Percentiles rank a stretch among this genome's conserved stretches.
These are phyloP conservation scores for Podospora comata DNA, from an alignment of 495 filamentous ascomycete species.

Conservation along the genomic window DNA sequence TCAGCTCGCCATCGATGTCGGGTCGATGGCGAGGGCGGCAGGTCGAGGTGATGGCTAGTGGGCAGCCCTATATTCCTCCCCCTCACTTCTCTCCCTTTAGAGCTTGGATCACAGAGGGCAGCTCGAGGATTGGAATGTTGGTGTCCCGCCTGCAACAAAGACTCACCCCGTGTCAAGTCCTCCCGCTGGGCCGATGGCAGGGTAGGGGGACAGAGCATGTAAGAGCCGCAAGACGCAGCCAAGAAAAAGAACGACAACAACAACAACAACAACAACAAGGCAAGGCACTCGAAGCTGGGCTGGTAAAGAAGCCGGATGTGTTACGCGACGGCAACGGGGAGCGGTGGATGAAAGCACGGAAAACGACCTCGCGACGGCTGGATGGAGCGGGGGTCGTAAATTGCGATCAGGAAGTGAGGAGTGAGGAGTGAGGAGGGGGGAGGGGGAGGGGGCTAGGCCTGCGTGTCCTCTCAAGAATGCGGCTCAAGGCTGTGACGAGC, in stretches of 20 bases:
- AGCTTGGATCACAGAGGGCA: background rate
- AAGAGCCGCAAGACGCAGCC: slow-evolving; percentile 34
- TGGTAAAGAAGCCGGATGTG: slow-evolving; percentile 12
- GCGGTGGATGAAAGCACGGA: slow-evolving; percentile 30
- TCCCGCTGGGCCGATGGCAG: slow-evolving; percentile 25
- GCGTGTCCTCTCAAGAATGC: slow-evolving; percentile 25
- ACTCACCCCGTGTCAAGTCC: slow-evolving; percentile 16
- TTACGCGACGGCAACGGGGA: background rate
- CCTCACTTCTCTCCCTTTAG: slow-evolving; percentile 9
- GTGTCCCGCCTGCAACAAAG: background rate
- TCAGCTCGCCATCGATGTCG: slow-evolving; percentile 35
- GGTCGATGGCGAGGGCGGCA: background rate
- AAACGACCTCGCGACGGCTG: slow-evolving; percentile 32
- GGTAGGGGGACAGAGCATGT: slow-evolving; percentile 27
- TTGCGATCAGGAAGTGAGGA: slow-evolving; percentile 19
- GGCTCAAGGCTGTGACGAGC: slow-evolving; percentile 29
- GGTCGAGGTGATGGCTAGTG: background rate
- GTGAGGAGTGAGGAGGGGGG: slow-evolving; percentile 7
- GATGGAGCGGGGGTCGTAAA: slow-evolving; percentile 33
- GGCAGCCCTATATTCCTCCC: background rate
- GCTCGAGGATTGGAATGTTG: slow-evolving; percentile 4
- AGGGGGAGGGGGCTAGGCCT: slow-evolving; percentile 17
- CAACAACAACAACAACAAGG: background rate
- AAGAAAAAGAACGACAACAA: slow-evolving; percentile 19
- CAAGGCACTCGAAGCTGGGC: background rate